phyloP scores from a whole-genome alignment of 179 eudicot genomes.

The Actinidia chinensis region DNA sequence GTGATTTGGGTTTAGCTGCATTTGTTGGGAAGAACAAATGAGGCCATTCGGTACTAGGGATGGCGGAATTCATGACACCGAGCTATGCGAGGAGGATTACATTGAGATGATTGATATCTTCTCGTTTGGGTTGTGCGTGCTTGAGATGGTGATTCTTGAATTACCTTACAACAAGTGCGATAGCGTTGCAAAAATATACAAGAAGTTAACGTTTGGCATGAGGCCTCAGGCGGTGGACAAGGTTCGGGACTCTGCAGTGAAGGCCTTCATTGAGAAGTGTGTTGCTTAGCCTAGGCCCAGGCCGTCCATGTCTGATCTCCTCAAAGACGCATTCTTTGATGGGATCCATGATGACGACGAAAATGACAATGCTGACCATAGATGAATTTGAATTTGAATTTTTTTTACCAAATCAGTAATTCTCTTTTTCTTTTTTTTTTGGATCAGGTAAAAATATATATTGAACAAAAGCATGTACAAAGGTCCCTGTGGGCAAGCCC shows the following conservation, averaged over 20 bases:
- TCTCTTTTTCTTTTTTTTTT: too few relatives aligned
- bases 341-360: constrained; percentile 15
- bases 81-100: constrained; percentile 27
- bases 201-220: constrained; percentile 34
- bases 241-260: constrained; percentile 32
- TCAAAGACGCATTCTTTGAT: constrained; percentile 32
- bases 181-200: constrained; percentile 32
- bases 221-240: constrained; percentile 33
- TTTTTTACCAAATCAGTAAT: too few relatives aligned
- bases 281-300: constrained; percentile 26
- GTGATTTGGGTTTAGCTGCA: constrained; percentile 32
- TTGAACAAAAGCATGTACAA: too few relatives aligned
- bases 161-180: constrained; percentile 37
- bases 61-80: constrained; percentile 11
- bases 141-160: constrained; percentile 40
- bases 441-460: too few relatives aligned
- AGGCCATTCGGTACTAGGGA: neutral
- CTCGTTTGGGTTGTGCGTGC: constrained; percentile 40
- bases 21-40: neutral
- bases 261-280: constrained; percentile 37
- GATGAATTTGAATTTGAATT: too few relatives aligned
- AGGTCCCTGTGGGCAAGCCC: too few relatives aligned
- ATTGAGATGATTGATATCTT: constrained; percentile 36
- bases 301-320: constrained; percentile 32
- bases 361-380: neutral